Evolutionary conservation across 2,329 filamentous ascomycete genomes (phyloP).

Genomic region (Stemphylium lycopersici): DNA sequence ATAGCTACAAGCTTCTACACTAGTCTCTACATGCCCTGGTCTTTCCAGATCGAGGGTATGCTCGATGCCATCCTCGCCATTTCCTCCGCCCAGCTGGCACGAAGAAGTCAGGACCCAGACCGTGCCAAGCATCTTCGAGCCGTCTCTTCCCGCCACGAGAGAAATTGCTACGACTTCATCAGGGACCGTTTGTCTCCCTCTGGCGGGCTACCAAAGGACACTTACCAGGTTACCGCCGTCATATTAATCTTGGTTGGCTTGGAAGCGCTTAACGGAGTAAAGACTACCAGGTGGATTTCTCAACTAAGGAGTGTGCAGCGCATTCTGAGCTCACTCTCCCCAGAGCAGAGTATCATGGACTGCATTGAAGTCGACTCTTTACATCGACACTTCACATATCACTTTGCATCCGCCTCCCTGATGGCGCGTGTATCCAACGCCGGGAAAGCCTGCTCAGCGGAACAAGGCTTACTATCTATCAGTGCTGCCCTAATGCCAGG

Average conservation of each 20-base stretch:
- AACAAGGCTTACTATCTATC: constrained; percentile 28
- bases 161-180: constrained; percentile 43
- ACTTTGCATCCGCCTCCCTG: constrained; percentile 44
- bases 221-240: constrained; percentile 43
- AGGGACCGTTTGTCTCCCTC: constrained; percentile 35
- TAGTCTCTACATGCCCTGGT: constrained; percentile 46
- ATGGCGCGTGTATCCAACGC: constrained; percentile 39
- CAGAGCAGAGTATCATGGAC: constrained; percentile 30
- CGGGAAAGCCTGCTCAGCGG: constrained; percentile 18
- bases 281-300: constrained; percentile 44
- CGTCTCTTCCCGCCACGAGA: constrained; percentile 41
- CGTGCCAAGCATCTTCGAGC: constrained; percentile 37
- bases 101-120: constrained; percentile 33
- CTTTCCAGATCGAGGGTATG: constrained; percentile 44
- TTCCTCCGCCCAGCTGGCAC: constrained; percentile 44
- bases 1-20: constrained; percentile 47
- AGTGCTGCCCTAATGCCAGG: constrained; percentile 26
- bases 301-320: constrained; percentile 43
- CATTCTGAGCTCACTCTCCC: constrained; percentile 35
- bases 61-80: constrained; percentile 45
- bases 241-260: constrained; percentile 44
- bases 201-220: constrained; percentile 34
- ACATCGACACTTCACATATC: constrained; percentile 46
- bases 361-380: constrained; percentile 44
- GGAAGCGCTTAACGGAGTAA: constrained; percentile 44